Evolutionary conservation across 164 flowering plant species (phyloP), one percentile per base, ranked within the genome.

Genomic region (Liquidambar formosana): DNA sequence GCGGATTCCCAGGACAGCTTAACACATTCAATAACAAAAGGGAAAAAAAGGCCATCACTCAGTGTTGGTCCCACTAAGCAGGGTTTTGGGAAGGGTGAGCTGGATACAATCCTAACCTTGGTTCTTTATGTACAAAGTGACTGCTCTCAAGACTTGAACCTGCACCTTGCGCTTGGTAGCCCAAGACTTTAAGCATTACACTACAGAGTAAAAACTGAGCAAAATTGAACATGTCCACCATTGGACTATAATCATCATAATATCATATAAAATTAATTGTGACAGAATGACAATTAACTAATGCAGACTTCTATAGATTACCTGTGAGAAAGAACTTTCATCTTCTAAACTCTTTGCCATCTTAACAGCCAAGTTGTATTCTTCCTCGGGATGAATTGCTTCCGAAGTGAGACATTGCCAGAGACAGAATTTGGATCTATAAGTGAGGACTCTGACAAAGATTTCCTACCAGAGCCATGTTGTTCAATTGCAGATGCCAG

Each of bases 381-480:
- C 94, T 73, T 86, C 97, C 49, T 87, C 89, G 16, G 68, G 77
- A 65, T 79, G 79, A 72, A 78, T 69, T 90, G 91, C 79, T 86
- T 93, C 58, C 86, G 85, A 18, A 89, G 90, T 12, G 97, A 90
- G 63, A 80, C 80, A 80, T 84, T 89, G 19, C 91, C 90, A 64
- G 89, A 62, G 64, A 58, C 68, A 54, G 81, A 71, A 80, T 76
- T 82, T 62, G 80, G 84, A 76, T 88, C 84, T 15, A 74, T 73
- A 68, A 77, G 75, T 25, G 78, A 66, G 49, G 81, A 77, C 48
- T 89, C 96, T 43, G 99, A 95, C 73, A 90, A 71, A 16, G 99
- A 95, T 82, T 76, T 93, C 66, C 99, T 79, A 63, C 92, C 89
- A 38, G 99, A 91, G 71, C 97, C 96, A 79, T 93, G 97, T 47